Evolutionary conservation across 257 asterid species (phyloP), one percentile per base, ranked within the genome.

Genomic region (Ocimum tenuiflorum): DNA sequence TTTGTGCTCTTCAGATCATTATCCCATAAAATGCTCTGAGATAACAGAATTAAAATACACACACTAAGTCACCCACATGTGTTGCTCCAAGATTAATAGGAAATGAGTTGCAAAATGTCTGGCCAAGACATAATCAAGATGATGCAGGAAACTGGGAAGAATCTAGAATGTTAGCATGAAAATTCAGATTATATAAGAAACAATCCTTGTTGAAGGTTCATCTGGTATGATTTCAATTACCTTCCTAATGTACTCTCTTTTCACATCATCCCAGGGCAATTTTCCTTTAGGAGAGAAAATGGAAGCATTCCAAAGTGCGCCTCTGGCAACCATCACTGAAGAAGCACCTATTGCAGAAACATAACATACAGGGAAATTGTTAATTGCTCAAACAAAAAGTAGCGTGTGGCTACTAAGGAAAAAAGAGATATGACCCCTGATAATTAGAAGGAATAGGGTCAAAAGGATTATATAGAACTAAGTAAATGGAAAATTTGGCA

Each of bases 281-380:
- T 85, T 87, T 18, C 92, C 95, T 70, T 77, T 65, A 14, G 95
- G 88, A 54, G 91, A 87, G 73, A 91, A 91, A 27, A 91, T 76
- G 39, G 98, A 91, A 69, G 91, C 96, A 84, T 91, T 89, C 98
- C 98, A 91, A 63, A 91, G 85, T 42, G 98, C 98, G 42, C 96
- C 98, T 84, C 98, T 82, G 45, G 96, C 98, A 68, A 82, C 96
- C 98, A 91, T 91, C 57, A 83, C 95, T 61, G 96, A 89, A 36
- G 98, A 85, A 74, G 96, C 95, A 81, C 96, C 98, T 89, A 76
- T 6, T 15, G 46, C 60, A 67, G 60, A 55, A 55, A 60, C 51
- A 76, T 24, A 13, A 60, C 19, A 60, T 18, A 47, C 3, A 14
- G 60, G 51, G 54, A 63, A 56, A 14, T 43, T 67, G 29, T 13